Percentiles rank a stretch among this genome's conserved stretches.
phyloP scores from a whole-genome alignment of 768 basidiomycete genomes.

The Termitomyces eurrhizus region DNA sequence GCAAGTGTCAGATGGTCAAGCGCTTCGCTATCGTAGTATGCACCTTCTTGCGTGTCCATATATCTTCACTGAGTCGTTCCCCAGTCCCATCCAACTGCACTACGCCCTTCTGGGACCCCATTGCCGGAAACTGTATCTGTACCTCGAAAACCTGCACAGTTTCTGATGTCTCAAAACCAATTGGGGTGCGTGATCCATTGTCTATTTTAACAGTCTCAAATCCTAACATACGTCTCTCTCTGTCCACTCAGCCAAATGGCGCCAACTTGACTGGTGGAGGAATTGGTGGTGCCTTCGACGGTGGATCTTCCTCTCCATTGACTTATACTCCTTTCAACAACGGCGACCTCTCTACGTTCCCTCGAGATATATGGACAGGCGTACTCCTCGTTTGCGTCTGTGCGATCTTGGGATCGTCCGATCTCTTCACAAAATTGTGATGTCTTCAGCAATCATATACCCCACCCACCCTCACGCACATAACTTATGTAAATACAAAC shows the following conservation, averaged over 20 bases:
- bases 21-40: constrained; percentile 50
- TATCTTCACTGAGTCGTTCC: neutral
- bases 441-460: neutral
- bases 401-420: constrained; percentile 30
- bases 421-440: constrained; percentile 18
- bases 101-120: constrained; percentile 80
- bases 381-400: constrained; percentile 33
- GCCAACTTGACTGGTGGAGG: constrained; percentile 66
- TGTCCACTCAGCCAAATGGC: constrained; percentile 51
- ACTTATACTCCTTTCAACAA: constrained; percentile 49
- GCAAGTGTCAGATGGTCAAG: constrained; percentile 37
- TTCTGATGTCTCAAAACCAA: constrained; percentile 56
- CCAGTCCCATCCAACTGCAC: constrained; percentile 71
- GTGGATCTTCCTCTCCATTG: constrained; percentile 19
- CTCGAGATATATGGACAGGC: constrained; percentile 30
- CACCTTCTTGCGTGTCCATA: neutral
- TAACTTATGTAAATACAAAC: neutral
- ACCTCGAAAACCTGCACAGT: constrained; percentile 54
- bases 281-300: constrained; percentile 32
- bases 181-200: constrained; percentile 46
- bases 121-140: constrained; percentile 62
- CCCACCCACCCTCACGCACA: neutral
- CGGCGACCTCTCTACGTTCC: constrained; percentile 24
- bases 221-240: neutral
- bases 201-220: neutral